Percentiles rank a stretch among this genome's conserved stretches.
Evolutionary conservation across 139 green algal genomes (phyloP).

Genomic region (Micromonas commoda): DNA sequence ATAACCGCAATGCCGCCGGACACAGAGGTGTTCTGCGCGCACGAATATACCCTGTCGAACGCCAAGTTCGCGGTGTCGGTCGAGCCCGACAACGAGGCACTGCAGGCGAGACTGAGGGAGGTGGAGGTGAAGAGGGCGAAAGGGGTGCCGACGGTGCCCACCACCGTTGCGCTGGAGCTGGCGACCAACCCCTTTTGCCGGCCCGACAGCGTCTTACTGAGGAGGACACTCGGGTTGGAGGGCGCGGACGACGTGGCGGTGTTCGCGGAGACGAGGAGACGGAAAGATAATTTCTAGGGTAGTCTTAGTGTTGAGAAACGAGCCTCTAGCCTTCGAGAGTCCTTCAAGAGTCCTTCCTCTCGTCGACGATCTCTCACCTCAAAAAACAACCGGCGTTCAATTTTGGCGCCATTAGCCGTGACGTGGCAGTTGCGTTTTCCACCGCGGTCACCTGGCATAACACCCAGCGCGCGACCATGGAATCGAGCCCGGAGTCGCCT

Average conservation of each 20-base stretch:
- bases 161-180: slow-evolving; percentile 23
- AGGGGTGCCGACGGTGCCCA: slow-evolving; percentile 37
- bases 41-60: slow-evolving; percentile 52
- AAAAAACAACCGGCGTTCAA: no score
- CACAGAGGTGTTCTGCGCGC: slow-evolving; percentile 46
- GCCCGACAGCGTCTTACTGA: neutral
- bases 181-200: slow-evolving; percentile 36
- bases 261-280: neutral
- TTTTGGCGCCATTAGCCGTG: no score
- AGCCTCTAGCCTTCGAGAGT: no score
- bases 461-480: no score
- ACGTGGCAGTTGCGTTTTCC: no score
- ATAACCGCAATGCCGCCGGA: slow-evolving; percentile 31
- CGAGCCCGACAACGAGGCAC: slow-evolving; percentile 37
- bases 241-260: neutral
- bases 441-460: no score
- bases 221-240: neutral
- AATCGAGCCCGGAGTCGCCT: no score
- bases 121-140: slow-evolving; percentile 29
- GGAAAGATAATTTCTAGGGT: slow-evolving; percentile 21
- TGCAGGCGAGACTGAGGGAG: slow-evolving; percentile 25
- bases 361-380: no score
- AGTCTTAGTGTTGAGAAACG: no score
- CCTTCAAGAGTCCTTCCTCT: no score
- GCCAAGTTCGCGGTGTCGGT: slow-evolving; percentile 42